These are phyloP conservation scores for Corrigiola litoralis DNA, from an alignment of 179 eudicot species.

Conservation along the genomic window DNA sequence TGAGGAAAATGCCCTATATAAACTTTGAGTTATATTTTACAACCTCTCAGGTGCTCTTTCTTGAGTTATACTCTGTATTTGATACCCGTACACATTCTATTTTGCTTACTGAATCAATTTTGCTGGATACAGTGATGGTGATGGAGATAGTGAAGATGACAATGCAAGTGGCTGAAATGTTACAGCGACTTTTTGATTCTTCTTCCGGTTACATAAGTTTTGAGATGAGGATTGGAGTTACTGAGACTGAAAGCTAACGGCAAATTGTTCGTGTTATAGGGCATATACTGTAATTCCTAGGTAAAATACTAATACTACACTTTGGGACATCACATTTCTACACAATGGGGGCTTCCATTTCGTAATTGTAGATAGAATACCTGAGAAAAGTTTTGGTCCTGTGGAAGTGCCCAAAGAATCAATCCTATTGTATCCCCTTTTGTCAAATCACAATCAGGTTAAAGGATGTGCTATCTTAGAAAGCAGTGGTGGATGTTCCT, in stretches of 20 bases:
- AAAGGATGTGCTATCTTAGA: neutral
- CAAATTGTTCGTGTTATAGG: neutral
- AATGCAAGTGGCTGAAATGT: slow-evolving; percentile 34
- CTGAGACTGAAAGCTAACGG: slow-evolving; percentile 7
- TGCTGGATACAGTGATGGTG: slow-evolving; percentile 61
- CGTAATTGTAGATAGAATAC: slow-evolving; percentile 25
- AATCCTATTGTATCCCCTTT: slow-evolving; percentile 4
- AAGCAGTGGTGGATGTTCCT: too few species aligned
- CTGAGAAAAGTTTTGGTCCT: slow-evolving; percentile 22
- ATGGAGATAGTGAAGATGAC: slow-evolving; percentile 83
- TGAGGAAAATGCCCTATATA: too few species aligned
- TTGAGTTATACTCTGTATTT: too few species aligned
- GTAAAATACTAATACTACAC: neutral
- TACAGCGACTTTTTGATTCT: neutral
- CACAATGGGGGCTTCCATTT: slow-evolving; percentile 10
- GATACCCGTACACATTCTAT: neutral
- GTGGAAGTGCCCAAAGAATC: slow-evolving; percentile 5
- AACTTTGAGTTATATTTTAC: too few species aligned
- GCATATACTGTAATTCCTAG: neutral
- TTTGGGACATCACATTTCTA: neutral
- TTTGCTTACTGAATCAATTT: neutral
- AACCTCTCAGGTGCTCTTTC: too few species aligned
- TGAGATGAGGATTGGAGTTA: slow-evolving; percentile 4
- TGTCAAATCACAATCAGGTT: slow-evolving; percentile 1
- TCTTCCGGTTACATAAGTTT: slow-evolving; percentile 1